These are phyloP conservation scores for Mycosphaerella sp. DNA, from an alignment of 2,329 filamentous ascomycete genomes.

Conservation along the genomic window DNA sequence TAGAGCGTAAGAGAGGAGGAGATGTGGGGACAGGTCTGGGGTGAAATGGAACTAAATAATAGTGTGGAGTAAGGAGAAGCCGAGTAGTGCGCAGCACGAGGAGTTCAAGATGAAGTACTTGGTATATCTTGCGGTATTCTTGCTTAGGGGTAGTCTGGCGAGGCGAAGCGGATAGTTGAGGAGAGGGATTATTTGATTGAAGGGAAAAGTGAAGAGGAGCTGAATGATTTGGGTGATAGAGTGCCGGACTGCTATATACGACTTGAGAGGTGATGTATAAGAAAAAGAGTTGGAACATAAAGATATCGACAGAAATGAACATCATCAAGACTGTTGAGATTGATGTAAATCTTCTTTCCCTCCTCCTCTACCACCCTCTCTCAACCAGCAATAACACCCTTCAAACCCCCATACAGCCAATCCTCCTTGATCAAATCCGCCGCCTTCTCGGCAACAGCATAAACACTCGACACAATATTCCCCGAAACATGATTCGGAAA, in stretches of 20 bases:
- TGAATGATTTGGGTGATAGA: slow-evolving; percentile 13
- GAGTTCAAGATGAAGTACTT: too few relatives aligned
- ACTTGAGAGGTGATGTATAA: too few relatives aligned
- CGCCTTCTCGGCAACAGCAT: slow-evolving; percentile 32
- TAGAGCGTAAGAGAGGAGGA: too few relatives aligned
- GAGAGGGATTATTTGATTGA: slow-evolving; percentile 49
- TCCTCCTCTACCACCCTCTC: not conserved
- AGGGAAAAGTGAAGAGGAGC: slow-evolving; percentile 14
- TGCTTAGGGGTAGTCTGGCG: too few relatives aligned
- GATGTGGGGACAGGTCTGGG: too few relatives aligned
- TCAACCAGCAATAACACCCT: slow-evolving; percentile 3
- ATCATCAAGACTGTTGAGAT: not conserved
- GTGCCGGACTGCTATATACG: slow-evolving; percentile 13
- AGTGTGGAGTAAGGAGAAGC: too few relatives aligned
- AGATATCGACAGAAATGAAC: not conserved
- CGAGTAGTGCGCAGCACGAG: too few relatives aligned
- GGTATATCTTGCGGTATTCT: too few relatives aligned
- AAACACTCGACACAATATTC: slow-evolving; percentile 29
- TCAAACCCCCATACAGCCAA: slow-evolving; percentile 20
- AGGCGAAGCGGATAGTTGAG: slow-evolving; percentile 58
- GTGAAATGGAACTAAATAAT: too few relatives aligned
- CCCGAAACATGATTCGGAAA: slow-evolving; percentile 31
- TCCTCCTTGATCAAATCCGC: slow-evolving; percentile 33
- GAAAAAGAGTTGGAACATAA: too few relatives aligned
- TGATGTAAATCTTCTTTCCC: not conserved